Conservation (phyloP, 2,329 filamentous ascomycete genomes). For the Ceratocystis variospora region DNA sequence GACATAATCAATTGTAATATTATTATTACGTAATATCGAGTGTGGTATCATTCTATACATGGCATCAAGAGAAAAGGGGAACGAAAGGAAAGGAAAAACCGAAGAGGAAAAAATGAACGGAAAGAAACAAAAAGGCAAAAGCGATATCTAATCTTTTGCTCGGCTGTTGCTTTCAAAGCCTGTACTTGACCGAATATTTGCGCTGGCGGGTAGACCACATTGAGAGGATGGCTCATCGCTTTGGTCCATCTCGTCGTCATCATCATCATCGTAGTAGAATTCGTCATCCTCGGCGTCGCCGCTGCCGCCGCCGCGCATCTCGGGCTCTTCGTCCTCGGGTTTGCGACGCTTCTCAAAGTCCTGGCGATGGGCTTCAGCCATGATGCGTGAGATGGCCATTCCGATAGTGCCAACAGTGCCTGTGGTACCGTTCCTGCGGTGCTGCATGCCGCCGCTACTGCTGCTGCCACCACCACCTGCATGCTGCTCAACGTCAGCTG, state of each 20-base stretch:
- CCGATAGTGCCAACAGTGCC: slow-evolving; percentile 19
- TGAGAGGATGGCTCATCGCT: not conserved
- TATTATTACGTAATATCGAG: not conserved
- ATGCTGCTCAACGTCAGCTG: slow-evolving; percentile 8
- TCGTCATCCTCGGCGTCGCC: slow-evolving; percentile 22
- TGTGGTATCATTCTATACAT: not conserved
- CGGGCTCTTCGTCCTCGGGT: slow-evolving; percentile 22
- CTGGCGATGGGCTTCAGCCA: slow-evolving; percentile 73
- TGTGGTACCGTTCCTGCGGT: slow-evolving; percentile 21
- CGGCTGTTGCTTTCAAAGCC: slow-evolving; percentile 6
- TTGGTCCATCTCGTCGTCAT: slow-evolving; percentile 24
- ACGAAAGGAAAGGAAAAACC: not conserved
- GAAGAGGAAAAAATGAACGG: not conserved
- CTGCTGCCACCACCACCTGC: slow-evolving; percentile 17
- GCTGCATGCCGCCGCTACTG: slow-evolving; percentile 18
- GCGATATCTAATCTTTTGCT: slow-evolving; percentile 1
- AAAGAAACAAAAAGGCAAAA: not conserved
- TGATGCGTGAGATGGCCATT: slow-evolving; percentile 43
- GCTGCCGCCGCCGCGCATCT: slow-evolving; percentile 21
- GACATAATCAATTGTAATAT: not conserved
- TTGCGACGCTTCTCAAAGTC: slow-evolving; percentile 74
- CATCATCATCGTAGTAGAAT: slow-evolving; percentile 22
- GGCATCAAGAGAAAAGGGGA: not conserved
- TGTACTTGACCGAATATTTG: not conserved
- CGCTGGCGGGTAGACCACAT: not conserved